Evolutionary conservation across 495 filamentous ascomycete genomes (phyloP).

Genomic region (Opeltia flavorubescens): DNA sequence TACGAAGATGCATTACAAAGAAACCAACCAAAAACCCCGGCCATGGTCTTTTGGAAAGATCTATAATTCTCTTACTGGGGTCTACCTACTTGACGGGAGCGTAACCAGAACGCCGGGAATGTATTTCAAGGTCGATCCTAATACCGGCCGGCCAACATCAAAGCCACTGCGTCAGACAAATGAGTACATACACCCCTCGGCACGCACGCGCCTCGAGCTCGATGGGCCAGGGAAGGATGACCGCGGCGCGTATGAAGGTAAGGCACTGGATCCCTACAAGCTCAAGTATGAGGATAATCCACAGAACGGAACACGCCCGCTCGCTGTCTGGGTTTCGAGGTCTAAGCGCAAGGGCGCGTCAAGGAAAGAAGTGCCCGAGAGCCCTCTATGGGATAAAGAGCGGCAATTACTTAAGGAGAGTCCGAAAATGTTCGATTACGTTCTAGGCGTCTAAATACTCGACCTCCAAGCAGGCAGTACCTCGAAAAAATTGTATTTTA

Average conservation of each 20-base stretch:
- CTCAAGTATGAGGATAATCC: constrained; percentile 7
- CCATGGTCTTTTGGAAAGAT: constrained; percentile 19
- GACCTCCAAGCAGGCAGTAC: no score
- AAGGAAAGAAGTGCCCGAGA: constrained; percentile 11
- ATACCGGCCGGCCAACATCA: constrained; percentile 6
- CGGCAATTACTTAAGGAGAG: constrained; percentile 8
- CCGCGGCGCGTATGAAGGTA: constrained; percentile 11
- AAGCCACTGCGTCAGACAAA: constrained; percentile 12
- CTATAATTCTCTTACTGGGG: constrained; percentile 12
- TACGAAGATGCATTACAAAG: constrained; percentile 11
- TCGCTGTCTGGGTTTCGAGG: constrained; percentile 13
- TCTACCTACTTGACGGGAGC: constrained; percentile 13
- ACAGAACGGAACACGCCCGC: constrained; percentile 6
- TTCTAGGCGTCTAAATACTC: constrained; percentile 1
- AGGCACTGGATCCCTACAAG: constrained; percentile 14
- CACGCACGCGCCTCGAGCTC: constrained; percentile 9
- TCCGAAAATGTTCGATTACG: constrained; percentile 11
- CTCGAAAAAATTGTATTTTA: no score
- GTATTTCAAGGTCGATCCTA: constrained; percentile 12
- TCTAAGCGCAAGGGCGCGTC: constrained; percentile 3
- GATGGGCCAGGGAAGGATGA: constrained; percentile 13
- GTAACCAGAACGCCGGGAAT: constrained; percentile 12
- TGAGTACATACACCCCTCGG: constrained; percentile 16
- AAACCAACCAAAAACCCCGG: constrained; percentile 11
- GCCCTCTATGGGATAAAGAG: constrained; percentile 9